phyloP scores from a whole-genome alignment of 2,329 filamentous ascomycete genomes.

The Xylariaceae sp. region DNA sequence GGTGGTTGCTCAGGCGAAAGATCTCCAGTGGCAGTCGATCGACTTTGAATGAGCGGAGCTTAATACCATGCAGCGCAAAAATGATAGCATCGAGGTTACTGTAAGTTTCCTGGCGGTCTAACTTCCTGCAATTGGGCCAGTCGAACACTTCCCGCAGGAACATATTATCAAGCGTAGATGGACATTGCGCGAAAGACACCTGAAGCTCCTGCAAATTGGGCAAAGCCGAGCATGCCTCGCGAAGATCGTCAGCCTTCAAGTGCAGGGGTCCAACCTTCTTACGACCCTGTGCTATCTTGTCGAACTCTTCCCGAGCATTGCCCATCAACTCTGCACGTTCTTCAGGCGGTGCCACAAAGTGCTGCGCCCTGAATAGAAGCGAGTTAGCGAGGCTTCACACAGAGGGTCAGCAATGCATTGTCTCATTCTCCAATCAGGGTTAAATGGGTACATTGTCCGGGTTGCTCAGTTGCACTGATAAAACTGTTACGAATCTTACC shows the following conservation, averaged over 20 bases:
- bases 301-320: conserved; percentile 37
- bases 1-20: conserved; percentile 37
- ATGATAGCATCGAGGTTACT: conserved; percentile 41
- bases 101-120: conserved; percentile 37
- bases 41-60: conserved; percentile 38
- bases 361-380: conserved; percentile 31
- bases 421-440: neutral
- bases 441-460: neutral
- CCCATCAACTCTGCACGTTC: conserved; percentile 35
- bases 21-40: conserved; percentile 45
- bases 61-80: conserved; percentile 36
- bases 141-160: conserved; percentile 38
- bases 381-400: conserved; percentile 9
- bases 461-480: neutral
- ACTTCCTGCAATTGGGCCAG: conserved; percentile 39
- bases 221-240: conserved; percentile 39
- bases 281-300: conserved; percentile 35
- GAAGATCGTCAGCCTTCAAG: conserved; percentile 34
- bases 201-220: conserved; percentile 40
- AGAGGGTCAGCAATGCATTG: neutral
- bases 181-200: conserved; percentile 41
- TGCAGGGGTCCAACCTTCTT: conserved; percentile 36
- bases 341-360: conserved; percentile 38
- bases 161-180: conserved; percentile 35
- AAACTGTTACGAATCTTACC: conserved; percentile 20